These are phyloP conservation scores for Pyrenochaeta sp. DNA, from an alignment of 2,329 filamentous ascomycete species.

Conservation along the genomic window DNA sequence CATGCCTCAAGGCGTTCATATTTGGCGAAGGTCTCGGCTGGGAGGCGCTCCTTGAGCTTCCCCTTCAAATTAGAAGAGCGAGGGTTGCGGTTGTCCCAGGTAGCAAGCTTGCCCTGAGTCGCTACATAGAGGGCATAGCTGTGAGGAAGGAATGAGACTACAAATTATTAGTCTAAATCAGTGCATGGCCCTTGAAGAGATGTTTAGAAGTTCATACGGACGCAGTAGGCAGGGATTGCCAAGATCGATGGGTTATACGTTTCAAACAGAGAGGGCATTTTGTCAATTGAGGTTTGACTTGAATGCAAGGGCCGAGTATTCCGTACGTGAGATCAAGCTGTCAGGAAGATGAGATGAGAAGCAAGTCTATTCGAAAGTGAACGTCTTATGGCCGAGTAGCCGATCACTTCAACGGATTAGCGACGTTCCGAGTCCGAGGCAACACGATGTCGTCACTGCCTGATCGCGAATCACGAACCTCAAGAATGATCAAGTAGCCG, in stretches of 20 bases:
- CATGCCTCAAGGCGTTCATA: slow-evolving; percentile 57
- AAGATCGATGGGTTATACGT: slow-evolving; percentile 51
- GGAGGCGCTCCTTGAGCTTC: slow-evolving; percentile 47
- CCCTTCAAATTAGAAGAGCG: slow-evolving; percentile 45
- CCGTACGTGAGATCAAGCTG: too few relatives aligned
- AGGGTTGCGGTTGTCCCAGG: slow-evolving; percentile 55
- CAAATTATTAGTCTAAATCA: slow-evolving; percentile 4
- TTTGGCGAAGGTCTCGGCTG: slow-evolving; percentile 46
- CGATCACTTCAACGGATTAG: too few relatives aligned
- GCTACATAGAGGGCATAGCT: slow-evolving; percentile 47
- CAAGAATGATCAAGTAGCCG: too few relatives aligned
- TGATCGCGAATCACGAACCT: too few relatives aligned
- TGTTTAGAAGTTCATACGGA: slow-evolving; percentile 15
- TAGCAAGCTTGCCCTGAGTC: slow-evolving; percentile 42
- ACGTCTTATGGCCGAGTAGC: too few relatives aligned
- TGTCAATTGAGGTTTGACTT: slow-evolving; percentile 1
- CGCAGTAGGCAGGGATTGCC: slow-evolving; percentile 55
- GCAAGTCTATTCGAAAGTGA: too few relatives aligned
- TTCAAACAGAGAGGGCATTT: slow-evolving; percentile 25
- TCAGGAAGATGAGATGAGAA: too few relatives aligned
- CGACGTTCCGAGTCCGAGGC: too few relatives aligned
- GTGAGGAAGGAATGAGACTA: slow-evolving; percentile 52
- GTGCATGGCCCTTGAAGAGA: background rate
- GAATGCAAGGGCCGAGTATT: background rate
- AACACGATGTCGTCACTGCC: too few relatives aligned